Evolutionary conservation across 2,329 filamentous ascomycete genomes (phyloP), one percentile per base, ranked within the genome.

Genomic region (Tolypocladium sp.): DNA sequence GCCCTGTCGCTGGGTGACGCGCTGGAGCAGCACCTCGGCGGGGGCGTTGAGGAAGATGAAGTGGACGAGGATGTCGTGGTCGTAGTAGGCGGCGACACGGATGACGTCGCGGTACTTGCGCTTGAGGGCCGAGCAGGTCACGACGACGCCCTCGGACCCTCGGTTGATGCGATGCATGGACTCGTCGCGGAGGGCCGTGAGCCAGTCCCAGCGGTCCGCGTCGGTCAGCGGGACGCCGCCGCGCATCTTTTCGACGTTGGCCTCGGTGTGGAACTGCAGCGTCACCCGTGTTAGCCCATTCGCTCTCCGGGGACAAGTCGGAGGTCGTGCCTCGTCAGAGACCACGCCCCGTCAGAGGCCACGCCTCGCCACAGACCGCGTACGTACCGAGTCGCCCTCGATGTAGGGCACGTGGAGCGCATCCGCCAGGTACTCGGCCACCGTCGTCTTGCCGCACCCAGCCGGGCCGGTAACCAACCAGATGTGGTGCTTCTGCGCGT

Each of bases 141-240:
- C 83, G 56, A 99, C 90, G n/a, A 97, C 94, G 55, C 91, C 88
- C 37, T 82, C 76, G 22, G 83, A 80, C 42, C 86, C 85, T 55
- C 73, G 74, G 58, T 78, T 76, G 61, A 89, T 77, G 56, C 77
- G 77, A 57, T 75, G 74, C 58, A 86, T 78, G 8, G 85, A 84
- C 68, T 86, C 87, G 64, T 91, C 83, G 63, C 90, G 89, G 17
- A 94, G 81, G 15, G 81, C 80, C 54, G 88, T 90, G 63, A 99
- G 86, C 94, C 94, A 99, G 77, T 97, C 93, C 94, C 94, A 97
- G 63, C 94, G 89, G 76, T 99, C 94, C 61, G 87, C 88, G 70
- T 99, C 94, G 59, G 90, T 96, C 41, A 99, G 81, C 2, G 94
- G 92, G 59, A 86, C 87, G 65, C 91, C 91, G 65, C 81, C 82